Conservation (phyloP, 352 stramenopile genomes). For the Globisporangium okanoganense region DNA sequence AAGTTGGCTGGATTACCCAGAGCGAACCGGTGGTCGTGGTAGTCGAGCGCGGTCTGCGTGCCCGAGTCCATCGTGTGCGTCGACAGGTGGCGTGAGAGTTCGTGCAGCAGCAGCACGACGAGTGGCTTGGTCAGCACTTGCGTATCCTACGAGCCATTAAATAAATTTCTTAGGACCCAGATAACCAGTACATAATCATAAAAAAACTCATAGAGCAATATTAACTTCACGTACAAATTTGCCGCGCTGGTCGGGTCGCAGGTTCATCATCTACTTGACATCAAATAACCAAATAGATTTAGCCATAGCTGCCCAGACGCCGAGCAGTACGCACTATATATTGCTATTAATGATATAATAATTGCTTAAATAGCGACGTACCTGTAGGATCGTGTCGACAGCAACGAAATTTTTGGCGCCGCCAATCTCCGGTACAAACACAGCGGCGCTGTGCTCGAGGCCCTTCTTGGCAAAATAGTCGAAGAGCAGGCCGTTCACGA, state of each 20-base stretch:
- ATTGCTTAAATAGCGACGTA: slow-evolving; percentile 1
- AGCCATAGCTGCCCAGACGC: too few relatives aligned
- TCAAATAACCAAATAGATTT: not conserved
- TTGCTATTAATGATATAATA: too few relatives aligned
- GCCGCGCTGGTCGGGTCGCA: slow-evolving; percentile 18
- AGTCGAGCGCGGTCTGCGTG: slow-evolving; percentile 65
- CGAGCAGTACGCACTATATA: too few relatives aligned
- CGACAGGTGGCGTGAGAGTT: slow-evolving; percentile 30
- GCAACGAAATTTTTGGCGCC: slow-evolving; percentile 39
- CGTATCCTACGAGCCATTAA: slow-evolving; percentile 13
- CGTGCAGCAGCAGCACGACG: slow-evolving; percentile 33
- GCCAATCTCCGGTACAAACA: slow-evolving; percentile 70
- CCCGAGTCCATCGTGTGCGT: slow-evolving; percentile 36
- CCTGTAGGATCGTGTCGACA: slow-evolving; percentile 40
- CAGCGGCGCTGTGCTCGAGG: slow-evolving; percentile 56
- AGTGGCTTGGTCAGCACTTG: slow-evolving; percentile 18
- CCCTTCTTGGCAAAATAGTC: slow-evolving; percentile 48
- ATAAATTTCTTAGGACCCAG: not conserved
- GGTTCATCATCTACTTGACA: slow-evolving; percentile 33
- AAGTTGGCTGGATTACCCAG: slow-evolving; percentile 15
- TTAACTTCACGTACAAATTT: slow-evolving; percentile 30
- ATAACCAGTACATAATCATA: not conserved
- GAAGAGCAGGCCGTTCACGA: slow-evolving; percentile 55
- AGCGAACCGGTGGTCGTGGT: slow-evolving; percentile 55
- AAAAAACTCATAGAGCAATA: not conserved